Conservation (phyloP, 1,284 basidiomycete genomes). For the Heterobasidion irregulare region DNA sequence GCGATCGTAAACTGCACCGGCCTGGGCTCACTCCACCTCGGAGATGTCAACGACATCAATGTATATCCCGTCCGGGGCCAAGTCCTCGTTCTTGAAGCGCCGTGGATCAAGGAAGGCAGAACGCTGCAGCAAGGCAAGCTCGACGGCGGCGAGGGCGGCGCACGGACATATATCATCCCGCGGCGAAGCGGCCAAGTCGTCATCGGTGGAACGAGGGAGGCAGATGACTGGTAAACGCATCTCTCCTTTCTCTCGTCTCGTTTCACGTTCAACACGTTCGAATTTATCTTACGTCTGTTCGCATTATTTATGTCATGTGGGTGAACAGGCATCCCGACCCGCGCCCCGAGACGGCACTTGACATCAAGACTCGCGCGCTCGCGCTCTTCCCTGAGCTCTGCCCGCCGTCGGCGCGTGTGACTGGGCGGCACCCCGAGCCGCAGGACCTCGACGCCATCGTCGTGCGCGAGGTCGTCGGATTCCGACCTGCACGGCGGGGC, state of each 20-base stretch:
- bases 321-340: conserved; percentile 41
- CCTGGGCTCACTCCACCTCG: conserved; percentile 5
- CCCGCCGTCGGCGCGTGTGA: conserved; percentile 41
- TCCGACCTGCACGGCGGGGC: conserved; percentile 36
- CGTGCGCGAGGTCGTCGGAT: conserved; percentile 58
- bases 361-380: conserved; percentile 54
- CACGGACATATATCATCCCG: conserved; percentile 62
- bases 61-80: conserved; percentile 49
- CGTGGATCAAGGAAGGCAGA: conserved; percentile 51
- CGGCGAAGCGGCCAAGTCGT: conserved; percentile 57
- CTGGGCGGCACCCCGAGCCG: conserved; percentile 39
- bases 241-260: conserved; percentile 2
- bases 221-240: conserved; percentile 50
- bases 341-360: conserved; percentile 48
- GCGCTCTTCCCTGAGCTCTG: conserved; percentile 60
- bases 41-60: conserved; percentile 35
- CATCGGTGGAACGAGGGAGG: conserved; percentile 54
- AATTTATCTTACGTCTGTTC: conserved; percentile 5
- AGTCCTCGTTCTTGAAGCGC: conserved; percentile 38
- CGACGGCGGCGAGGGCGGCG: conserved; percentile 30
- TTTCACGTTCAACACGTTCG: not conserved
- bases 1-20: not conserved
- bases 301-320: not conserved
- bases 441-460: conserved; percentile 57
- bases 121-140: conserved; percentile 20